Evolutionary conservation across 2,329 filamentous ascomycete species (phyloP), one percentile per base, ranked within the genome.

Genomic region (Grosmannia clavigera): DNA sequence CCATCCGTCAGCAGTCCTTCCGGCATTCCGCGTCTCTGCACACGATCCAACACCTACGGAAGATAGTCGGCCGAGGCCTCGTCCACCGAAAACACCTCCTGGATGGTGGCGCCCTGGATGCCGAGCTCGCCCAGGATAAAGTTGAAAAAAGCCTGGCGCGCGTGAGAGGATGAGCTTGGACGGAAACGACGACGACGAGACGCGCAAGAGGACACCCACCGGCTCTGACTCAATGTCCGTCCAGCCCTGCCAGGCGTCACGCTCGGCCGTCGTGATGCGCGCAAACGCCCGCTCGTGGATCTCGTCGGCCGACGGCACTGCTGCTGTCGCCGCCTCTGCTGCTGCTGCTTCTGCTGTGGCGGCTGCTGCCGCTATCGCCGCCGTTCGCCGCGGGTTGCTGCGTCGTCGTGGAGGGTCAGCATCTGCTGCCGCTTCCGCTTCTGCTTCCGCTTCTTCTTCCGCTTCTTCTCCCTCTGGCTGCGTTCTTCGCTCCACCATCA

Each of bases 191-290:
- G 33, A 35, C 33, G 6, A 35, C 33, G 33, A 40, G 12, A 40
- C 5, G 38, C 4, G 16, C 12, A 14, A 25, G 12, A 29, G 29
- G 31, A 19, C 50, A 69, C 81, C 73, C 72, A 90, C 90, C 9
- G 92, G 92, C 63, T 96, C 91, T 7, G 90, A 95, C 72, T 96
- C 91, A 57, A 97, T 80, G 68, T 96, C 91, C 61, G 86, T 81
- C 84, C 87, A 92, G 29, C 87, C 86, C 57, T 82, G 77, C 83
- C 86, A 91, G 35, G 78, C 76, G 31, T 78, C 71, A 29, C 80
- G 77, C 65, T 88, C 83, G 35, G 78, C 71, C 6, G 71, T 67
- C 3, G 72, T 74, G 60, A 82, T 74, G 12, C 77, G 77, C 46
- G 72, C 72, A 60, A 83, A 70, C 1, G 76, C 69, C 57, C 52